Base-by-base conservation (phyloP, 2,329 filamentous ascomycete genomes). In the Chaetothyriales sp. region DNA sequence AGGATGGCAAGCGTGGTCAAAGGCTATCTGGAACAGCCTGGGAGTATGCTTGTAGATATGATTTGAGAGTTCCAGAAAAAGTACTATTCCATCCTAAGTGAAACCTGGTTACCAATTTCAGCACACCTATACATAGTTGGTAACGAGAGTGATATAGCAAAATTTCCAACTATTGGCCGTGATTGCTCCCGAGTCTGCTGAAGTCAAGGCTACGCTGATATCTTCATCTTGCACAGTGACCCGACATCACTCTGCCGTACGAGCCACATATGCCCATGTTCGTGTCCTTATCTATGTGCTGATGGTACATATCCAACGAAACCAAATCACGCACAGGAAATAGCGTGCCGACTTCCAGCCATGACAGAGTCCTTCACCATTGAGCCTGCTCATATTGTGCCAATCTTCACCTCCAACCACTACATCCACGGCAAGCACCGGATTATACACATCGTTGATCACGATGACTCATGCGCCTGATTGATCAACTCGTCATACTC, bases 1-100 rank as follows among this genome's bases (percentile, higher is more conserved):
- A 78, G 89, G 59, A 90, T 90, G 66, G 89, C 88, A 10, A 88
- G 89, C 62, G 77, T 84, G 56, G 85, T 97, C 19, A 81, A 82
- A 61, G 74, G 75, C 49, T 80, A 86, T 60, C 77, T 97, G 43
- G 89, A 97, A 71, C 81, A 86, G 63, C 87, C 90, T 4, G 89
- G 89, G 65, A 77, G 77, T 52, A 94, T 97, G 88, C 73, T 95
- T 57, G 77, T 94, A 67, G 83, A 86, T 65, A 69, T 95, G 65
- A 76, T 81, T 68, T 95, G 74, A 73, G 49, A 25, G 18, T 28
- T 18, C 10, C n/a, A 15, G 2, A 40, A 40, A 40, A 40, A 40
- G 33, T 40, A 15, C n/a, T n/a, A n/a, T n/a, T n/a, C n/a, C n/a
- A n/a, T n/a, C n/a, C n/a, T n/a, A n/a, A n/a, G n/a, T n/a, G n/a